Conservation (phyloP, 257 asterid genomes). For the Petunia secreta region DNA sequence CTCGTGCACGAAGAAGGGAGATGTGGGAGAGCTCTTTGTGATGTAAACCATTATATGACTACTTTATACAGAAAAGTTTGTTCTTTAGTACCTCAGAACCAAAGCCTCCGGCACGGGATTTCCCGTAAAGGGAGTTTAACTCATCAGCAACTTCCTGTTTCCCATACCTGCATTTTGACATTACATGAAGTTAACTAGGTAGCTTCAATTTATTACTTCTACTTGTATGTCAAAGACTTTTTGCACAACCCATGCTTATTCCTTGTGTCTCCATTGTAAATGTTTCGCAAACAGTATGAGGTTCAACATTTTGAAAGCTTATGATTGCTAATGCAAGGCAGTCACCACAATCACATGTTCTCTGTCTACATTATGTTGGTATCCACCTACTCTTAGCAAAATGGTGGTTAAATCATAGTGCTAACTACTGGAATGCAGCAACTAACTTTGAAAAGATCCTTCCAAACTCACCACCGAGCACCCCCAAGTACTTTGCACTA, state of each 20-base stretch:
- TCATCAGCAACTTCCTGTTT: constrained; percentile 77
- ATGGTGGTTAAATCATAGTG: constrained; percentile 8
- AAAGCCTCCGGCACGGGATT: constrained; percentile 90
- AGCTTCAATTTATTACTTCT: not conserved
- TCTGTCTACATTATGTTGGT: constrained; percentile 4
- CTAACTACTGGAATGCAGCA: not conserved
- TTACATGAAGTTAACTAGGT: not conserved
- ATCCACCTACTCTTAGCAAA: constrained; percentile 10
- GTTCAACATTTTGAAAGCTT: not conserved
- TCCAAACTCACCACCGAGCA: not conserved
- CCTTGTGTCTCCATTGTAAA: not conserved
- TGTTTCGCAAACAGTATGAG: not conserved
- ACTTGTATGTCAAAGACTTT: not conserved
- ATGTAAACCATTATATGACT: not conserved
- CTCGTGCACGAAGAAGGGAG: not conserved
- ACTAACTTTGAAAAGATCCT: not conserved
- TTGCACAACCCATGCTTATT: not conserved
- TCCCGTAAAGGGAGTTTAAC: constrained; percentile 73
- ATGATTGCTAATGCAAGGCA: not conserved
- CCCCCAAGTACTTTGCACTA: not conserved
- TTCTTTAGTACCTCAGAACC: constrained; percentile 81
- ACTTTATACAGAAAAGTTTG: not conserved
- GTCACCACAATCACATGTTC: not conserved
- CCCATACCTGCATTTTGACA: constrained; percentile 63
- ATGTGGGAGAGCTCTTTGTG: constrained; percentile 9